Evolutionary conservation across 1,284 basidiomycete species (phyloP), one percentile per base, ranked within the genome.

Genomic region (Melampsora occidentalis): DNA sequence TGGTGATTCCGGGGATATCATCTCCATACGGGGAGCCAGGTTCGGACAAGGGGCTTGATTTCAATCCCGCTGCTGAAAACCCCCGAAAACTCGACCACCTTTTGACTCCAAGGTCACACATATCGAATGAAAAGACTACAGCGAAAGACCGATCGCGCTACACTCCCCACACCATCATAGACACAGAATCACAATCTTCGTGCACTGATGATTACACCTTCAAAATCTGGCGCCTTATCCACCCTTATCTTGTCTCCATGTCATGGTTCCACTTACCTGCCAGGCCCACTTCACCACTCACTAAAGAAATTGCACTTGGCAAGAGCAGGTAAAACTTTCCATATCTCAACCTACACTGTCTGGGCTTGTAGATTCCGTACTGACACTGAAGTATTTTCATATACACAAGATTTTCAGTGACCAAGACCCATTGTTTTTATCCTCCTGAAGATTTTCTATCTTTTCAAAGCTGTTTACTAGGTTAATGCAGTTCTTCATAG

Each of bases 341-440:
- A 48, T 5, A 28, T 39, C 6, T 25, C 25, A 20, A 25, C 49
- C 18, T 49, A 22, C 22, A 5, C n/a, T 35, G 28, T 7, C 28
- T 5, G 35, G 12, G 39, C 39, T 42, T 42, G 35, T 25, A 31
- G 35, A 22, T 5, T 9, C 3, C 2, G 12, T 25, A 48, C 46
- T 46, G 25, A 67, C 9, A 31, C 16, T 42, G 31, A 7, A 49
- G 65, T 2, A 42, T 16, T 25, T 49, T 16, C 18, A 25, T 22
- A 9, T 4, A n/a, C 39, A n/a, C 35, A 14, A 76, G 75, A 61
- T 46, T 76, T 18, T n/a, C 70, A 35, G 51, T 76, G 9, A 76
- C 75, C 31, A 76, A 76, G 35, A 76, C 75, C 1, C 75, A 76
- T 22, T 76, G 75, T 59, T 76, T 76, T 42, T 76, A 76, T 31